These are phyloP conservation scores for Hibiscus tridactylites DNA, from an alignment of 345 rosid species.

Conservation along the genomic window DNA sequence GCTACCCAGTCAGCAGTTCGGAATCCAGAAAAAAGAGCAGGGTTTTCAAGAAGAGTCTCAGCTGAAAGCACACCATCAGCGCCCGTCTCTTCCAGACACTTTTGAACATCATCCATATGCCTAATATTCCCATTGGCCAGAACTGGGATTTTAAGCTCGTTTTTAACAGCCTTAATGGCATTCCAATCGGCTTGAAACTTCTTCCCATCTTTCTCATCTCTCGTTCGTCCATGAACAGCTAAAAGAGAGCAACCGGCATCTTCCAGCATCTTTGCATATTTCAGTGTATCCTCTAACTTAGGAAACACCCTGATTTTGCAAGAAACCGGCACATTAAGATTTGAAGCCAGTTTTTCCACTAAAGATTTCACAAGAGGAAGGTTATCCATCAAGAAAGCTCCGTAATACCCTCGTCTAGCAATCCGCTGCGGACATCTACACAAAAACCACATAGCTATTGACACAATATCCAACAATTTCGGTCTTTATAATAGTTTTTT, in stretches of 20 bases:
- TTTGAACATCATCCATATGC: conserved; percentile 63
- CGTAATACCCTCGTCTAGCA: conserved; percentile 80
- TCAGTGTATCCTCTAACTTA: conserved; percentile 36
- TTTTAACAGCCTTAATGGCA: conserved; percentile 67
- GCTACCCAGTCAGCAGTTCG: conserved; percentile 56
- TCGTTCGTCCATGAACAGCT: conserved; percentile 88
- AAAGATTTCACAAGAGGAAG: conserved; percentile 78
- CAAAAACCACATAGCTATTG: neutral
- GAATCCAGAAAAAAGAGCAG: conserved; percentile 82
- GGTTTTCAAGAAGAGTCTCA: conserved; percentile 89
- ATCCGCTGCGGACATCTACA: conserved; percentile 52
- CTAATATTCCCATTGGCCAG: conserved; percentile 92
- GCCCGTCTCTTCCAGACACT: conserved; percentile 65
- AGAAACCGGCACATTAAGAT: conserved; percentile 67
- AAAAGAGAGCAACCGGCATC: conserved; percentile 81
- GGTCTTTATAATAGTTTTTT: neutral
- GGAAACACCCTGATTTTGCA: conserved; percentile 61
- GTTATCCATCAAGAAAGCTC: conserved; percentile 95
- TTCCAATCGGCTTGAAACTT: conserved; percentile 76
- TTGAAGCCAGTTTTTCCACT: conserved; percentile 63
- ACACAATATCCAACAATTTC: neutral
- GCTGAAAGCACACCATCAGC: conserved; percentile 94
- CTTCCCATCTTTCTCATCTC: conserved; percentile 49
- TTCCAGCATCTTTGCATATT: conserved; percentile 49
- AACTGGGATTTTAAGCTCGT: conserved; percentile 64